Base-by-base conservation (phyloP, 73 alveolate genomes). In the Breviolum minutum region DNA sequence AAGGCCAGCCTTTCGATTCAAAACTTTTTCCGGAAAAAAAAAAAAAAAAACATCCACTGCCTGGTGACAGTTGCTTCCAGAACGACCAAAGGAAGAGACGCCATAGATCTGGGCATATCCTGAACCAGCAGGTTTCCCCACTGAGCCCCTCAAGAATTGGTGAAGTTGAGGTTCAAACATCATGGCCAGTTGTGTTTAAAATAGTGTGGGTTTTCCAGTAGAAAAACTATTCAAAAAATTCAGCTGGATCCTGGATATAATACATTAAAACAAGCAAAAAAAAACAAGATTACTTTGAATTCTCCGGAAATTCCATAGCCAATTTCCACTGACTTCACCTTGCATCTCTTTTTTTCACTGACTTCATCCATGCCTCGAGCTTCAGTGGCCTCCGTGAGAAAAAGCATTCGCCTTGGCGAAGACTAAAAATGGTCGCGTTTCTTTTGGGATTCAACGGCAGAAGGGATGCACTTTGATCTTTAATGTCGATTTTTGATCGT, bases 1-100 rank as follows among this genome's bases (percentile, higher is more conserved):
- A 30, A 8, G 80, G 80, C 80, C 80, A 70, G 80, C 24, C 27
- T 30, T 17, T 64, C 73, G 16, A 64, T 64, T 64, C 22, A 10
- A 10, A 64, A 64, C 73, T 64, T 26, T 68, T 26, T 26, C 76
- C 76, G 76, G 76, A 63, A 16, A n/a, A n/a, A n/a, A n/a, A n/a
- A n/a, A n/a, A n/a, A 40, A 40, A 40, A 0, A 40, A 40, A 40
- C 0, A 40, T 40, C 54, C 54, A 3, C 17, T 54, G 76, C 97
- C 97, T 92, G 97, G 80, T 92, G 97, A 17, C 97, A 92, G 90
- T 74, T 92, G 80, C 97, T 92, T 5, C 97, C 97, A 8, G 97
- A 71, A 26, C 89, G 97, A 40, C 97, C 97, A 29, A 92, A 92
- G 90, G 97, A 92, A 29, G 97, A 92, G 10, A 73, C 32, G 24